phyloP scores from a whole-genome alignment of 805 yeast species.

The Candida yuanshanica region DNA sequence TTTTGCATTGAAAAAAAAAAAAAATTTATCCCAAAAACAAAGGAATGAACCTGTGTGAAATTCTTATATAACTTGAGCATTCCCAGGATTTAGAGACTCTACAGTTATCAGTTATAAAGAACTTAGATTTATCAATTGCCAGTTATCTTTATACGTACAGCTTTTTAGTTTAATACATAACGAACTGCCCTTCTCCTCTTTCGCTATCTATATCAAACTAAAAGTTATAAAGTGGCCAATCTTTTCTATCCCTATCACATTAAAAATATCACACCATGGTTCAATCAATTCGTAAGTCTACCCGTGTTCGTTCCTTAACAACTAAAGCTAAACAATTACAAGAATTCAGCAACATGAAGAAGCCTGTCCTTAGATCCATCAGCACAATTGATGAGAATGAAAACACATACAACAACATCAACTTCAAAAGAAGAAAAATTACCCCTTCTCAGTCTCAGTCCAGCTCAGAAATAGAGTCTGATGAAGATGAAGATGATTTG shows the following conservation, averaged over 20 bases:
- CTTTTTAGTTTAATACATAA: conserved; percentile 1
- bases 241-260: background rate
- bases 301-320: conserved; percentile 18
- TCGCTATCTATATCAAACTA: background rate
- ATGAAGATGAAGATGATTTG: conserved; percentile 1
- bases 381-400: conserved; percentile 25
- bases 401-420: conserved; percentile 22
- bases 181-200: background rate
- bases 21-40: background rate
- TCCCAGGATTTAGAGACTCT: no score
- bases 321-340: conserved; percentile 25
- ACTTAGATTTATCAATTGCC: background rate
- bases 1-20: background rate
- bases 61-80: background rate
- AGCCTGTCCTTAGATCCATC: conserved; percentile 25
- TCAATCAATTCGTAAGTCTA: conserved; percentile 25
- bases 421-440: conserved; percentile 22
- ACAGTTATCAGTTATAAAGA: no score
- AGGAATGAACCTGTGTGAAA: background rate
- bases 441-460: conserved; percentile 1
- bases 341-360: conserved; percentile 10
- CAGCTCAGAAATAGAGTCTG: background rate
- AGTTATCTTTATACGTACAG: background rate
- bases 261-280: conserved; percentile 16
- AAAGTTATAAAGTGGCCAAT: background rate